phyloP scores from a whole-genome alignment of 495 filamentous ascomycete species.

The Trichoderma parareesei region DNA sequence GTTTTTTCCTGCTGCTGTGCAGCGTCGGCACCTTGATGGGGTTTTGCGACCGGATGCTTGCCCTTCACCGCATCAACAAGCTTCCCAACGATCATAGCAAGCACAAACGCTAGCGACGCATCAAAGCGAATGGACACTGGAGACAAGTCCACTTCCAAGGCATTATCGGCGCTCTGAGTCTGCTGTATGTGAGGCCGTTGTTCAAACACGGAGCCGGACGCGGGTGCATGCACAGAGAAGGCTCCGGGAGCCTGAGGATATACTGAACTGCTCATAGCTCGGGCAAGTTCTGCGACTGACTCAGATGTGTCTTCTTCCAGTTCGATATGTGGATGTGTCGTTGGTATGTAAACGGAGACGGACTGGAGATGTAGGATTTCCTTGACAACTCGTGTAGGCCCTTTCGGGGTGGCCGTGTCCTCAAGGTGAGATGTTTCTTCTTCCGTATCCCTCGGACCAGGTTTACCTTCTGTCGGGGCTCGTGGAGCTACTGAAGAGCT shows the following conservation, averaged over 20 bases:
- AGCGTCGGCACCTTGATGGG: background rate
- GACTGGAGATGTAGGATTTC: conserved; percentile 35
- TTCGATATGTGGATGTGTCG: conserved; percentile 29
- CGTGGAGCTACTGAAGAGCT: background rate
- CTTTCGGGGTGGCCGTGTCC: conserved; percentile 35
- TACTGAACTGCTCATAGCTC: conserved; percentile 22
- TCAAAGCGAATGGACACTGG: conserved; percentile 54
- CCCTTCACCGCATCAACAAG: conserved; percentile 38
- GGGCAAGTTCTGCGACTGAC: conserved; percentile 1
- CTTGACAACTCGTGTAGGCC: conserved; percentile 39
- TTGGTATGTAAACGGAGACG: conserved; percentile 38
- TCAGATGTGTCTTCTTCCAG: conserved; percentile 13
- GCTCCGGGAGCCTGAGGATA: conserved; percentile 46
- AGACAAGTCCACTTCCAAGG: conserved; percentile 48
- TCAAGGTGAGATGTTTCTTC: conserved; percentile 18
- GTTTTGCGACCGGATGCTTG: conserved; percentile 15
- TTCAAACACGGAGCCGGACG: conserved; percentile 11
- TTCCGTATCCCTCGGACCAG: background rate
- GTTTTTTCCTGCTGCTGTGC: background rate
- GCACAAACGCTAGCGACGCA: conserved; percentile 58
- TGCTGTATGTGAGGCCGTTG: background rate
- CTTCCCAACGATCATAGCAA: conserved; percentile 51
- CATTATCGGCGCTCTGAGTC: conserved; percentile 22
- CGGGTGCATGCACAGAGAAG: conserved; percentile 43
- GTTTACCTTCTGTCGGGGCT: background rate